Conservation (phyloP, 768 basidiomycete genomes). For the Podaxis sp. region DNA sequence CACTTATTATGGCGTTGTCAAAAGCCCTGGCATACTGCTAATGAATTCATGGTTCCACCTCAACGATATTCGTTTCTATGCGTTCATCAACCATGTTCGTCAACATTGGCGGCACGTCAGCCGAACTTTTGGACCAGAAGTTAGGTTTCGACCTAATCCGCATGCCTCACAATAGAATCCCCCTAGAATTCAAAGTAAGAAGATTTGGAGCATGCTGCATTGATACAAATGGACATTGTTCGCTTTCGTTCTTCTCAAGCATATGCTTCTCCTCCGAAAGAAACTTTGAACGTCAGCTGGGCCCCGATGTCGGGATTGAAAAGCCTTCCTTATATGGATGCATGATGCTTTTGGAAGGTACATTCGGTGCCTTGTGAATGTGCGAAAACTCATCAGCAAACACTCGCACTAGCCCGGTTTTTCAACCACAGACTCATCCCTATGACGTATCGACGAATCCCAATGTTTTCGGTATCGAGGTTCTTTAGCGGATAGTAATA, state of each 20-base stretch:
- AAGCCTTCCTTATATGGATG: not conserved
- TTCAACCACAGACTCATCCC: not conserved
- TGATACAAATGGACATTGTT: constrained; percentile 5
- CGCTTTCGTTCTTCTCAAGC: constrained; percentile 4
- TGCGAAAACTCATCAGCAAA: not conserved
- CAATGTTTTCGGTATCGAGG: not conserved
- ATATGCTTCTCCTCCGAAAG: constrained; percentile 9
- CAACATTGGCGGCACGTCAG: not conserved
- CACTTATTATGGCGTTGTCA: not conserved
- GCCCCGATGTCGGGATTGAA: constrained; percentile 14
- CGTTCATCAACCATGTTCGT: not conserved
- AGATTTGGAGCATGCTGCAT: constrained; percentile 2
- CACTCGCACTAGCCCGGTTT: not conserved
- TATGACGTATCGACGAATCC: constrained; percentile 5
- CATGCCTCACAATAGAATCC: not conserved
- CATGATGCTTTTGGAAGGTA: not conserved
- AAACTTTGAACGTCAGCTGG: constrained; percentile 10
- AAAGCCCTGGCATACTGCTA: not conserved
- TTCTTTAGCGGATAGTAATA: not conserved
- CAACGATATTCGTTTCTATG: not conserved
- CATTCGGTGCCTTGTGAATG: not conserved
- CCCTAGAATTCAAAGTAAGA: not conserved
- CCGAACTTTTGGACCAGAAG: not conserved
- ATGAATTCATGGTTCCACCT: not conserved
- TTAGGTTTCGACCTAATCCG: not conserved